Evolutionary conservation across 2,329 filamentous ascomycete species (phyloP), one percentile per base, ranked within the genome.

Genomic region (Sordariomycetes sp.): DNA sequence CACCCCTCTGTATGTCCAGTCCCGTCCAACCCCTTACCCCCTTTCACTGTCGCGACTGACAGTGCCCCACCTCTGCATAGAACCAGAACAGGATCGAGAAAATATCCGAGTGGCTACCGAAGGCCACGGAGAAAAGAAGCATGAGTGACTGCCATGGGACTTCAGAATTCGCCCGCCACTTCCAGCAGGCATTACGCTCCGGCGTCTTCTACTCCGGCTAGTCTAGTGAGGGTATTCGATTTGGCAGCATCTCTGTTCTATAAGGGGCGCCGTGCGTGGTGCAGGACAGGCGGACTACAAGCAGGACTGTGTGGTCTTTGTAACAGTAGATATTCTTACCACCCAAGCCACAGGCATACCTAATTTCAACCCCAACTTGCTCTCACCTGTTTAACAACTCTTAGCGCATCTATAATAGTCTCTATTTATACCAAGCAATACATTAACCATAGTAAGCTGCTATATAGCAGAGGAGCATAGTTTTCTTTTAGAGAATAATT

Each of bases 1-100:
- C 89, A 93, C 73, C 89, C 89, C 40, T 86, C 85, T 61, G 82
- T 85, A 73, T 60, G 80, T 73, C 40, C 14, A n/a, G 40, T 34
- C 40, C 55, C 32, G n/a, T 25, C 34, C n/a, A 58, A 18, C 55
- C 46, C n/a, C 18, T 40, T 51, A 8, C 20, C 3, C 3, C 12
- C 59, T 43, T 14, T 10, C 1, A 32, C 40, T 6, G 57, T 8
- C 34, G 50, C 57, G 35, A 55, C 40, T n/a, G 55, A 3, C 53
- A 54, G 55, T n/a, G 46, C 35, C n/a, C 37, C 35, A 6, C n/a
- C 18, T 28, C n/a, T 52, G 24, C 12, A 16, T 14, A 83, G 73
- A 85, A 85, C 63, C 76, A 81, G 59, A 82, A 81, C 59, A 75
- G 88, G 24, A 79, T 88, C 59, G 75, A 81, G 64, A 85, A 85